phyloP scores from a whole-genome alignment of 805 yeast species.

The Wickerhamiella brachini region DNA sequence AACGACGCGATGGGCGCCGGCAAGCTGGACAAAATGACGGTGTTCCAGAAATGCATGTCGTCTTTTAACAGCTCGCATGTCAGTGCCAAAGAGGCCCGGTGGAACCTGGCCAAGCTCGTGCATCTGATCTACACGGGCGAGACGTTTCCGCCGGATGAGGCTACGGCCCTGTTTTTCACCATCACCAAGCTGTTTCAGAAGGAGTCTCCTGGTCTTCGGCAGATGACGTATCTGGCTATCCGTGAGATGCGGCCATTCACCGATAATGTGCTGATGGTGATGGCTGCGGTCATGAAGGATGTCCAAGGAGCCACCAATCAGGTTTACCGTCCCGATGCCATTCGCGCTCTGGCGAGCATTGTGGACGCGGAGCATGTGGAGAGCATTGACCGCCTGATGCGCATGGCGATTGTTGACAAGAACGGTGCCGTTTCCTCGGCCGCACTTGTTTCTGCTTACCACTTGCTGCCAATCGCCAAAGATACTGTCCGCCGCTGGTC shows the following conservation, averaged over 20 bases:
- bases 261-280: constrained; percentile 91
- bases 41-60: constrained; percentile 86
- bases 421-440: constrained; percentile 84
- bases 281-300: constrained; percentile 96
- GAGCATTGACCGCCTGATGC: constrained; percentile 83
- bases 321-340: constrained; percentile 85
- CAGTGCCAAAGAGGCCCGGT: constrained; percentile 75
- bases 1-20: constrained; percentile 62
- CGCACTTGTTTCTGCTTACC: constrained; percentile 85
- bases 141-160: constrained; percentile 73
- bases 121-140: constrained; percentile 79
- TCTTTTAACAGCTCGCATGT: constrained; percentile 88
- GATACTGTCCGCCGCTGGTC: constrained; percentile 90
- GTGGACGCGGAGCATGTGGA: constrained; percentile 76
- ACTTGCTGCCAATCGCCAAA: constrained; percentile 75
- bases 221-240: constrained; percentile 84
- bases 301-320: constrained; percentile 72
- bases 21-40: constrained; percentile 89
- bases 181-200: constrained; percentile 92
- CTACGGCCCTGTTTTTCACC: constrained; percentile 84
- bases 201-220: constrained; percentile 73
- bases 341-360: constrained; percentile 80
- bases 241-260: constrained; percentile 78
- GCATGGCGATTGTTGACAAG: constrained; percentile 81
- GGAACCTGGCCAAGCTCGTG: constrained; percentile 65